Evolutionary conservation across 352 stramenopile species (phyloP), one percentile per base, ranked within the genome.

Genomic region (Phytophthora fragariaefolia): DNA sequence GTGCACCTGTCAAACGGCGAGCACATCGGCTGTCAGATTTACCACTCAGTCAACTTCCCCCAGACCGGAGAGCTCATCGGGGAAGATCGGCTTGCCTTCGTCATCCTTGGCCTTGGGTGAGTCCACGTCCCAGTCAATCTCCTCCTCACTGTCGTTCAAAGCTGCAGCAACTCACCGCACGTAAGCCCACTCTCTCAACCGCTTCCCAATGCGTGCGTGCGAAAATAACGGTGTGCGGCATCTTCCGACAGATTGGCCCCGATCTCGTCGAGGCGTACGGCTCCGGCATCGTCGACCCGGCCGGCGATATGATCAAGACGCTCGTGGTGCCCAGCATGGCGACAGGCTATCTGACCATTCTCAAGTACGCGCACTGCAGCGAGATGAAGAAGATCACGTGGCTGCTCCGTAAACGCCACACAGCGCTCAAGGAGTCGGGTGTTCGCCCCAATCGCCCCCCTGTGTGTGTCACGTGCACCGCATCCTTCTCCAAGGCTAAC

Each of bases 61-160:
- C 60, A 85, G 32, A 68, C 79, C 6, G 66, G 65, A 15, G 61
- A 73, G 7, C n/a, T 82, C 74, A 50, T 82, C 71, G 12, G 63
- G 59, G 46, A 85, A 85, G 43, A 85, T 79, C 22, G 54, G 69
- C 26, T 79, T 71, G 27, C 73, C 54, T 5, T 70, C 61, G 23
- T 66, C 69, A 4, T 84, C 76, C 28, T 84, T 70, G 9, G 76
- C 66, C 42, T 72, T 75, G 6, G 83, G 83, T 15, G 83, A 92
- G 28, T 90, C 83, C 1, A 78, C 76, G 30, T 92, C 83, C 83
- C 83, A 90, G 8, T 76, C 61, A 42, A 90, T 87, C 46, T 90
- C 83, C 42, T 92, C 82, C 52, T 92, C 83, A 23, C 76, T 77
- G 53, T 87, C 77, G 53, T 85, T 87, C 48, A 88, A 58, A 47